These are phyloP conservation scores for Parietaria judaica DNA, from an alignment of 306 rosid species.

Conservation along the genomic window DNA sequence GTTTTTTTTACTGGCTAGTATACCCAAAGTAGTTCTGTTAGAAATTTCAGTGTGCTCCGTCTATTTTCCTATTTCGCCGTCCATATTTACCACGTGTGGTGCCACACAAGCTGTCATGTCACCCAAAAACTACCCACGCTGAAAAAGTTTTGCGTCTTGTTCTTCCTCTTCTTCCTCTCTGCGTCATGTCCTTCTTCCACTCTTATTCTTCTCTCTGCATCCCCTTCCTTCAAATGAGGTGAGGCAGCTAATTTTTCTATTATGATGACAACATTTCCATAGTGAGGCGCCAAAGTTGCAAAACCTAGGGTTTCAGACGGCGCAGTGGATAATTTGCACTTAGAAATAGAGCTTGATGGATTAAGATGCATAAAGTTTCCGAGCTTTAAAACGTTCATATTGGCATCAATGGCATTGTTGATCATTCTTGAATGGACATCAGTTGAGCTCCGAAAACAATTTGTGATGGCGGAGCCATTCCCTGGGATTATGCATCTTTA, in stretches of 20 bases:
- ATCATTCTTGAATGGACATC: slow-evolving; percentile 30
- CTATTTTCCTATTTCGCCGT: no score
- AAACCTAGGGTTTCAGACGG: slow-evolving; percentile 84
- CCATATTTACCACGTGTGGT: no score
- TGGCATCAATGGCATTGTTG: slow-evolving; percentile 25
- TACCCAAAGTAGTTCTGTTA: no score
- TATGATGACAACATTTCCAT: slow-evolving; percentile 73
- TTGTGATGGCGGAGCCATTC: slow-evolving; percentile 34
- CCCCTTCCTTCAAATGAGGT: slow-evolving; percentile 88
- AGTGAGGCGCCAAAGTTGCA: slow-evolving; percentile 88
- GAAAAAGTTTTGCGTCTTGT: no score
- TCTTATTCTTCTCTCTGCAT: slow-evolving; percentile 28
- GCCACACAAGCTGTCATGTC: no score
- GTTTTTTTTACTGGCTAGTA: no score
- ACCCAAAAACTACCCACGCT: no score
- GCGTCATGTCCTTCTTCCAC: no score
- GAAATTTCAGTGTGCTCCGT: no score
- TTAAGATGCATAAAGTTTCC: slow-evolving; percentile 23
- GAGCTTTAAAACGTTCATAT: slow-evolving; percentile 22
- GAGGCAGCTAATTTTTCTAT: slow-evolving; percentile 91
- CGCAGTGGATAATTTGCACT: slow-evolving; percentile 56
- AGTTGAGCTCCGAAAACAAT: slow-evolving; percentile 34
- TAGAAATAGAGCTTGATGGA: slow-evolving; percentile 33
- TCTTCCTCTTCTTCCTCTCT: no score
- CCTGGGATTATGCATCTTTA: slow-evolving; percentile 46